Evolutionary conservation across 192 early-diverging fungal genomes (phyloP).

Genomic region (Coemansia aciculifera): DNA sequence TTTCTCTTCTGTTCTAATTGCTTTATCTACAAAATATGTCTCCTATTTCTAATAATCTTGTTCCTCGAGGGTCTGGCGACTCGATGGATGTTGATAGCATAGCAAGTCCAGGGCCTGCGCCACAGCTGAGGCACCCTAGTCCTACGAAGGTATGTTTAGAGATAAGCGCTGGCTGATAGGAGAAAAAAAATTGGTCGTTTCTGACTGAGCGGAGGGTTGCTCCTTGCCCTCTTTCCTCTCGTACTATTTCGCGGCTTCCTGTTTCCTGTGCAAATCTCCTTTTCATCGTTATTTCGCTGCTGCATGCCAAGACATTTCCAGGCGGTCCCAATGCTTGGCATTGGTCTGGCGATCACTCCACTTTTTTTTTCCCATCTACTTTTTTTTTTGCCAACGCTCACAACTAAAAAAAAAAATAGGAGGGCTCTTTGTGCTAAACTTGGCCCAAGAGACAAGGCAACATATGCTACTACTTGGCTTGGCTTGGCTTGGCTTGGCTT

Average conservation of each 20-base stretch:
- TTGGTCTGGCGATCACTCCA: constrained; percentile 1
- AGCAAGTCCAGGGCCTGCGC: neutral
- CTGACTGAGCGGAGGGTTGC: neutral
- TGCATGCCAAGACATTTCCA: constrained; percentile 7
- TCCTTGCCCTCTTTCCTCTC: neutral
- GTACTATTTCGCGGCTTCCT: neutral
- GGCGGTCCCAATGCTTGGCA: neutral
- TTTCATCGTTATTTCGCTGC: neutral
- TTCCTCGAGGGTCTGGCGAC: neutral
- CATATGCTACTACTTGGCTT: neutral
- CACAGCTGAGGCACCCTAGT: neutral
- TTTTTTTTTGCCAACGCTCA: neutral
- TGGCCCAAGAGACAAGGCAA: neutral
- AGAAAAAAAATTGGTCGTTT: neutral
- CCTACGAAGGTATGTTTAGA: neutral
- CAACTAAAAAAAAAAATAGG: neutral
- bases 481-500: neutral
- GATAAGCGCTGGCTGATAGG: neutral
- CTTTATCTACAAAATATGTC: neutral
- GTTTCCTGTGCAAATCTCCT: neutral
- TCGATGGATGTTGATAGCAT: neutral
- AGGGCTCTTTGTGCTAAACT: neutral
- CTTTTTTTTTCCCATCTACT: neutral
- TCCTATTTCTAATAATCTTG: neutral
- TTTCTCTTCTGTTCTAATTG: neutral